Evolutionary conservation across 169 alveolate species (phyloP).

Genomic region (Eimeria maxima): DNA sequence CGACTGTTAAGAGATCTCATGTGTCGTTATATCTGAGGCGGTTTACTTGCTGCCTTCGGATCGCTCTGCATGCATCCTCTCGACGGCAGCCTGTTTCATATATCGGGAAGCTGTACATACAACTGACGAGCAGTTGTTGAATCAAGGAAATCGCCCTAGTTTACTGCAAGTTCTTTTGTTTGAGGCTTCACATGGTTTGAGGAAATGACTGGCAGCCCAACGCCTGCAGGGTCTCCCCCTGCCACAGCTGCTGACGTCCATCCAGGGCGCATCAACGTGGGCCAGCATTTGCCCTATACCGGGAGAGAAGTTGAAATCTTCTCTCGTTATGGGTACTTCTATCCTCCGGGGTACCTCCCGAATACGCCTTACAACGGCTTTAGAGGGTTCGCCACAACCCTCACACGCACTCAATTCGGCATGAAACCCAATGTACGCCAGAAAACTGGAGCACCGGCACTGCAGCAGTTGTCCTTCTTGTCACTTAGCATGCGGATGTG

Average conservation of each 20-base stretch:
- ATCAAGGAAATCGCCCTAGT: background rate
- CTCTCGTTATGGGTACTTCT: slow-evolving; percentile 76
- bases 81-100: background rate
- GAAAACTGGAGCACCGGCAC: background rate
- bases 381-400: slow-evolving; percentile 24
- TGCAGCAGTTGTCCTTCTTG: background rate
- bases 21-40: background rate
- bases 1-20: background rate
- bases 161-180: background rate
- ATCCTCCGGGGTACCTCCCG: slow-evolving; percentile 81
- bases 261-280: slow-evolving; percentile 79
- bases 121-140: background rate
- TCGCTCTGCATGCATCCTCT: background rate
- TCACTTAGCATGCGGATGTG: background rate
- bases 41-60: background rate
- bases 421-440: slow-evolving; percentile 51
- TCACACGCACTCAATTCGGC: slow-evolving; percentile 32
- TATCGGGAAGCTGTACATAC: background rate
- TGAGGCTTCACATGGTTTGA: slow-evolving; percentile 31
- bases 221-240: slow-evolving; percentile 45
- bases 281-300: slow-evolving; percentile 79
- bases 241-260: slow-evolving; percentile 10
- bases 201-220: slow-evolving; percentile 2
- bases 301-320: slow-evolving; percentile 81
- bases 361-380: slow-evolving; percentile 23